A percentile compares a stretch with the other conserved stretches of the same genome.
Conservation (phyloP, 169 alveolate genomes). For the Plasmodium gonderi region DNA sequence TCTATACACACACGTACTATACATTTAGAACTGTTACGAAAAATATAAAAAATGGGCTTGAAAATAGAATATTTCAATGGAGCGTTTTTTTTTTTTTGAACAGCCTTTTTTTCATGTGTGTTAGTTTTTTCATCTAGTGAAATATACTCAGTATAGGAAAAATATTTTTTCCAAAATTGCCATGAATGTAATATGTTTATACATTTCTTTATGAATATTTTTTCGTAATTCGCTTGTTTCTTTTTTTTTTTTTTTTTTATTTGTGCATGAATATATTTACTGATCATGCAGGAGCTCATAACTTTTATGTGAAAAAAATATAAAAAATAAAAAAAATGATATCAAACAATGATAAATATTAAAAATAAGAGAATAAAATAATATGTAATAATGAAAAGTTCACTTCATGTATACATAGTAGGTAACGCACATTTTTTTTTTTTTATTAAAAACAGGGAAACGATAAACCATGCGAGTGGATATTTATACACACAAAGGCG, state of each 20-base stretch:
- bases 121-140: not conserved
- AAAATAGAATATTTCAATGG: too few relatives aligned
- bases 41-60: too few relatives aligned
- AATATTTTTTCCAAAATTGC: too few relatives aligned
- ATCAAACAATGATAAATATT: not conserved
- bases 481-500: too few relatives aligned
- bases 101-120: too few relatives aligned
- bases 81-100: too few relatives aligned
- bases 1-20: too few relatives aligned
- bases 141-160: not conserved
- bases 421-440: not conserved
- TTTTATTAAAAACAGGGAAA: too few relatives aligned
- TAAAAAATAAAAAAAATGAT: not conserved
- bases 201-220: not conserved
- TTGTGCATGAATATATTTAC: not conserved
- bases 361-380: not conserved
- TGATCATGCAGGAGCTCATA: not conserved
- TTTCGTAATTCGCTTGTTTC: not conserved
- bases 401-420: too few relatives aligned
- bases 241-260: not conserved
- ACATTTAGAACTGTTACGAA: too few relatives aligned
- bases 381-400: too few relatives aligned
- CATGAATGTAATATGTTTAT: not conserved
- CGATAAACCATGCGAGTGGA: too few relatives aligned
- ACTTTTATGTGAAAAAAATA: not conserved